Percentiles rank a stretch among this genome's conserved stretches.
Evolutionary conservation across 2,329 filamentous ascomycete genomes (phyloP).

Genomic region (Aspergillus sp.): DNA sequence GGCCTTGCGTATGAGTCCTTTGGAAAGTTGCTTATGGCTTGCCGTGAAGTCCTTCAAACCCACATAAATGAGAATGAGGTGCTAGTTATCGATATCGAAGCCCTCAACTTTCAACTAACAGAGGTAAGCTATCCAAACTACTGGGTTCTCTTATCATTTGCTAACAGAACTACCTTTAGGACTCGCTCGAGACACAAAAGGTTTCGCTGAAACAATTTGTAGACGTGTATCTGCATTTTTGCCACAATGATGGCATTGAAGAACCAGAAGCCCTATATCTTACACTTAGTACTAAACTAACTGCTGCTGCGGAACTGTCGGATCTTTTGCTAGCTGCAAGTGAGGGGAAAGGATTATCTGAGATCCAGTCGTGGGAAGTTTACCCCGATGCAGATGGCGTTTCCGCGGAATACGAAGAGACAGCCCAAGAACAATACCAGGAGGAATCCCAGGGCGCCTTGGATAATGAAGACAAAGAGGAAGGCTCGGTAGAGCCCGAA

Average conservation of each 20-base stretch:
- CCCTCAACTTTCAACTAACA: constrained; percentile 55
- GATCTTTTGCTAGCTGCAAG: constrained; percentile 54
- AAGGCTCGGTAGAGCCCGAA: constrained; percentile 15
- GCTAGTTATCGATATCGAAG: constrained; percentile 56
- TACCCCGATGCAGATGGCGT: constrained; percentile 50
- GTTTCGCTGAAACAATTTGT: constrained; percentile 59
- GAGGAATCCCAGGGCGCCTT: constrained; percentile 15
- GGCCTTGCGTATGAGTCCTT: constrained; percentile 55
- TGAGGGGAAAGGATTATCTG: constrained; percentile 58
- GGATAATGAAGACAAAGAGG: constrained; percentile 17
- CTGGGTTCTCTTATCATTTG: constrained; percentile 7
- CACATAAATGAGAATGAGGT: constrained; percentile 59
- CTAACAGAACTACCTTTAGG: constrained; percentile 42
- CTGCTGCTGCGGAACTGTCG: constrained; percentile 54
- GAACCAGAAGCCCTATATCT: constrained; percentile 59
- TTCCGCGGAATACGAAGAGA: constrained; percentile 18
- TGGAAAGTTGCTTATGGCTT: constrained; percentile 56
- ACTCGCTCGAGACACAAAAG: constrained; percentile 49
- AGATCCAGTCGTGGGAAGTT: constrained; percentile 46
- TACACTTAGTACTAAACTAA: constrained; percentile 54
- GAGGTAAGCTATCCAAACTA: constrained; percentile 50
- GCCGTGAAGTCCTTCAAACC: constrained; percentile 55
- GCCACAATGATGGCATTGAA: constrained; percentile 58
- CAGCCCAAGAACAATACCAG: constrained; percentile 15
- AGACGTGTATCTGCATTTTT: constrained; percentile 59